Evolutionary conservation across 495 filamentous ascomycete genomes (phyloP).

Genomic region (Tuber indicum): DNA sequence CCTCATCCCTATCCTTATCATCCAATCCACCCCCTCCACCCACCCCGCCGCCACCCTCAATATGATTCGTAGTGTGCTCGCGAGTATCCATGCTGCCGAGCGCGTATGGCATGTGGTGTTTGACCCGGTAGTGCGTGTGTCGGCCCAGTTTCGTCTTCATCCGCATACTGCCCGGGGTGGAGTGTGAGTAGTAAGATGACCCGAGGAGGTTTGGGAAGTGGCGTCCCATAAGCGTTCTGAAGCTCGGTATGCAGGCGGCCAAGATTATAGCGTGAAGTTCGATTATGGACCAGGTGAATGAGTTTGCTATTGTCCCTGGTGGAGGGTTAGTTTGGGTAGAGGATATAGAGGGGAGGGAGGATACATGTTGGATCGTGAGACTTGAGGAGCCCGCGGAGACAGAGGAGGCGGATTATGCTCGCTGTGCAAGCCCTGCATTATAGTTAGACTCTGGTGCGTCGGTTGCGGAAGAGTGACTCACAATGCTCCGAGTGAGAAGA

Average conservation of each 20-base stretch:
- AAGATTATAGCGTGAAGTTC: constrained; percentile 51
- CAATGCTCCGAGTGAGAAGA: constrained; percentile 51
- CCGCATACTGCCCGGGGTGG: not conserved
- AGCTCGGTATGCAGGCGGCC: constrained; percentile 50
- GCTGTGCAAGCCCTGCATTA: constrained; percentile 28
- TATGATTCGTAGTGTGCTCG: not conserved
- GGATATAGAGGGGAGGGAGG: not conserved
- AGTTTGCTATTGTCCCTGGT: constrained; percentile 25
- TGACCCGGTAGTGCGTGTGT: not conserved
- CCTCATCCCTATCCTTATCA: not conserved
- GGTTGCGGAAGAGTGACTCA: constrained; percentile 38
- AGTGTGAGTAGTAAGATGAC: constrained; percentile 6
- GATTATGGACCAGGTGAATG: constrained; percentile 48
- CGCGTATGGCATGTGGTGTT: not conserved
- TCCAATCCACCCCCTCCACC: not conserved
- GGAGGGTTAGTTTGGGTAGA: not conserved
- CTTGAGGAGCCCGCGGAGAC: constrained; percentile 26
- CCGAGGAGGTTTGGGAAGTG: constrained; percentile 44
- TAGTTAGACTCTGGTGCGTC: not conserved
- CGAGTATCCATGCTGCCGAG: not conserved
- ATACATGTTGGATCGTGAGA: constrained; percentile 22
- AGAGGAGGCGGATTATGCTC: constrained; percentile 29
- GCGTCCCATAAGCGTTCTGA: constrained; percentile 45
- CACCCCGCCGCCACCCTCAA: not conserved
- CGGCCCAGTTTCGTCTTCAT: not conserved